A percentile compares a stretch with the other conserved stretches of the same genome.
These are phyloP conservation scores for Suillus paluster DNA, from an alignment of 768 basidiomycete species.

Conservation along the genomic window DNA sequence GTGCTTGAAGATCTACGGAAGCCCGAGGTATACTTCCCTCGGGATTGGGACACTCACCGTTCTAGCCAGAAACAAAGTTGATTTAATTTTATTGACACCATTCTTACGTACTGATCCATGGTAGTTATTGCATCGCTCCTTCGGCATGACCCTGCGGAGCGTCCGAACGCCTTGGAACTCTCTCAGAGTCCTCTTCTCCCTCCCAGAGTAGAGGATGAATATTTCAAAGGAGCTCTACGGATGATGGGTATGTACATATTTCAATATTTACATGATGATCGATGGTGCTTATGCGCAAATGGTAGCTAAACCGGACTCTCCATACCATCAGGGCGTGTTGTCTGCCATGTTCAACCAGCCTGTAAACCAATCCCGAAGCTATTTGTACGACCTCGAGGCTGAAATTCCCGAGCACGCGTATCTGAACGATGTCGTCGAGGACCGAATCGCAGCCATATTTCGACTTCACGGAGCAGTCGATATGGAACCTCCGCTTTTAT, in stretches of 20 bases:
- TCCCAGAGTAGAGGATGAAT: conserved; percentile 78
- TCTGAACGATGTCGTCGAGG: conserved; percentile 76
- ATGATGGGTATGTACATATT: conserved; percentile 52
- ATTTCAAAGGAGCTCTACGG: conserved; percentile 77
- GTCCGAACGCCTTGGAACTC: conserved; percentile 84
- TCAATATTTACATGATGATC: conserved; percentile 51
- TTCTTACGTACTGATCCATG: conserved; percentile 7
- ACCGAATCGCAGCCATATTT: conserved; percentile 78
- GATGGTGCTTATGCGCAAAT: background rate
- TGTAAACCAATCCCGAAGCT: conserved; percentile 63
- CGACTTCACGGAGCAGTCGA: conserved; percentile 90
- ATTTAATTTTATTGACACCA: conserved; percentile 27
- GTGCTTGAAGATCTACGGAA: conserved; percentile 82
- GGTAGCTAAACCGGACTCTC: conserved; percentile 74
- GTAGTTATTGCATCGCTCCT: conserved; percentile 81
- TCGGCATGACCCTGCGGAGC: conserved; percentile 75
- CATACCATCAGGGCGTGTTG: conserved; percentile 79
- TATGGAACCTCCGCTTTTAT: conserved; percentile 82
- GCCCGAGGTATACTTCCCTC: conserved; percentile 77
- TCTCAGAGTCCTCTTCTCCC: conserved; percentile 81
- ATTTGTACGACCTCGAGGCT: conserved; percentile 74
- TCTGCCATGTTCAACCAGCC: conserved; percentile 79
- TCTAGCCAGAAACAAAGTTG: conserved; percentile 71
- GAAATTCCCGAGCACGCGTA: conserved; percentile 72
- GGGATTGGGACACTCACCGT: conserved; percentile 66